These are phyloP conservation scores for Tuber aestivum DNA, from an alignment of 495 filamentous ascomycete species.

Conservation along the genomic window DNA sequence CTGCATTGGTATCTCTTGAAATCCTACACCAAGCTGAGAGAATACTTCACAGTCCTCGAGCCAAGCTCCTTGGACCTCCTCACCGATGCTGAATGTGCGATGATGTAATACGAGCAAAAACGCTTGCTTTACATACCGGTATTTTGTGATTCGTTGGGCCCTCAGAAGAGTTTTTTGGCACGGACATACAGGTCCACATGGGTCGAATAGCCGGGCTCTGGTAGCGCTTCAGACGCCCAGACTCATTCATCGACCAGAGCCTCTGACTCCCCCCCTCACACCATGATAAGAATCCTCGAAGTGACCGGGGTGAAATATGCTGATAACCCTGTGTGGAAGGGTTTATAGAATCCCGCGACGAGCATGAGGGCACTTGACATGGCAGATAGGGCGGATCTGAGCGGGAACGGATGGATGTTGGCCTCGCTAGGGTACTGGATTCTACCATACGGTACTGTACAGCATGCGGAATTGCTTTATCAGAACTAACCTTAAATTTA, in stretches of 20 bases:
- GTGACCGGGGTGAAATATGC: neutral
- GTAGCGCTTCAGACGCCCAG: neutral
- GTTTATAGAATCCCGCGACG: slow-evolving; percentile 26
- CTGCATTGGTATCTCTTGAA: too few relatives aligned
- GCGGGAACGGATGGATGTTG: neutral
- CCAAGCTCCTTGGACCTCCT: too few relatives aligned
- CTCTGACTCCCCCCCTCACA: neutral
- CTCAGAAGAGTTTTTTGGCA: neutral
- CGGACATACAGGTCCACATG: neutral
- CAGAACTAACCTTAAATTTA: neutral
- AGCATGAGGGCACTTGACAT: neutral
- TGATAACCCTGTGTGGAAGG: slow-evolving; percentile 9
- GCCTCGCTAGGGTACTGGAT: neutral
- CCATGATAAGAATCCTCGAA: neutral
- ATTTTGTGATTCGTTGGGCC: neutral
- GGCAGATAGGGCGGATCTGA: neutral
- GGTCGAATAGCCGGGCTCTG: neutral
- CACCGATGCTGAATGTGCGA: too few relatives aligned
- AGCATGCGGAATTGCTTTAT: neutral
- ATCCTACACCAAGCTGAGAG: too few relatives aligned
- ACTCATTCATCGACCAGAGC: neutral
- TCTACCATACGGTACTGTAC: neutral
- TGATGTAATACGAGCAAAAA: neutral
- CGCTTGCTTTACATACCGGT: too few relatives aligned
- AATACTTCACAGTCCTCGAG: too few relatives aligned